Evolutionary conservation across 441 rosid genomes (phyloP).

Genomic region (Viola pubescens): DNA sequence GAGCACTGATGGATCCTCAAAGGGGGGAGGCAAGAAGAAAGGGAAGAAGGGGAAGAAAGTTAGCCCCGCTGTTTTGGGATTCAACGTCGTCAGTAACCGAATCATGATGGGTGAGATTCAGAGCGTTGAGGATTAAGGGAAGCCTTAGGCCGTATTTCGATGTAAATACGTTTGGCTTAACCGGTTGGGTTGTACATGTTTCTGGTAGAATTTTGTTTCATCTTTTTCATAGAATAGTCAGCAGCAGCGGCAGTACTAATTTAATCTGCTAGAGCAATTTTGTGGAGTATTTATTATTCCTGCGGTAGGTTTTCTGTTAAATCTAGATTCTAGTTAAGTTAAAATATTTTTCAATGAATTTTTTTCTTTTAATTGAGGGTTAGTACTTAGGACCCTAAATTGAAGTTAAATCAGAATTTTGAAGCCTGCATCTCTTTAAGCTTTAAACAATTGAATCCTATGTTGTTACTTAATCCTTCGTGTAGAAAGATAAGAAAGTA

Average conservation of each 20-base stretch:
- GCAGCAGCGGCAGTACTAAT: constrained; percentile 27
- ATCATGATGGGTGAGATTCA: constrained; percentile 99
- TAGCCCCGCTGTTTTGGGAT: constrained; percentile 70
- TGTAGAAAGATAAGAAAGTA: too few relatives aligned
- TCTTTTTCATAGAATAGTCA: constrained; percentile 9
- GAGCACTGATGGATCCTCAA: constrained; percentile 43
- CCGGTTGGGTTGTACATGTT: constrained; percentile 26
- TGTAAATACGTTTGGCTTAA: constrained; percentile 38
- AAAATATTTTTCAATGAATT: too few relatives aligned
- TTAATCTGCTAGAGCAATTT: constrained; percentile 40
- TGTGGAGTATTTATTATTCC: constrained; percentile 25
- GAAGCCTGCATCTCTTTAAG: too few relatives aligned
- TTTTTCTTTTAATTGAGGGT: too few relatives aligned
- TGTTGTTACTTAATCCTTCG: too few relatives aligned
- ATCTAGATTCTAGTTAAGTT: too few relatives aligned
- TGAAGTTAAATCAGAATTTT: too few relatives aligned
- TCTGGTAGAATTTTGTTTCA: constrained; percentile 21
- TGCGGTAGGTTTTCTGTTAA: constrained; percentile 13
- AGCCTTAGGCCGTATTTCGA: constrained; percentile 11
- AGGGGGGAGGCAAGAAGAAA: constrained; percentile 74
- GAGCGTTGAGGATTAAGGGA: constrained; percentile 60
- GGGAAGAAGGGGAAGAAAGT: constrained; percentile 93
- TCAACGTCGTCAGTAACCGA: constrained; percentile 90
- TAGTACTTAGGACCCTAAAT: too few relatives aligned
- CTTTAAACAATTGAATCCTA: too few relatives aligned